A percentile compares a stretch with the other conserved stretches of the same genome.
Evolutionary conservation across 148 eudicot species (phyloP).

Genomic region (Vaccinium myrtillus): DNA sequence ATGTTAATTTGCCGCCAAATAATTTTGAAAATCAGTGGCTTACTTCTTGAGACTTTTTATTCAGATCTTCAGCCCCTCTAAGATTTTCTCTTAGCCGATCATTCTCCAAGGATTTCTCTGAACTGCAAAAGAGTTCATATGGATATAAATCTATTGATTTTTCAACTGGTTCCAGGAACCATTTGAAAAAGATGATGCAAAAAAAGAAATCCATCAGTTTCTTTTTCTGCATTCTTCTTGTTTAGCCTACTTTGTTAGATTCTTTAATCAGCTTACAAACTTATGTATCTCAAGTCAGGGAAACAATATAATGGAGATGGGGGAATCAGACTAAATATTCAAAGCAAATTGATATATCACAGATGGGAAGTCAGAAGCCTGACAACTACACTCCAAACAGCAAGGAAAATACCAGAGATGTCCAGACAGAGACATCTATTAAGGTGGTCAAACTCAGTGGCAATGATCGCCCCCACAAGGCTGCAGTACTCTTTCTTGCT

Average conservation of each 20-base stretch:
- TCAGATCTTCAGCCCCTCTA: constrained; percentile 38
- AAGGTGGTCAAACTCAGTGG: neutral
- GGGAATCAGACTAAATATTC: neutral
- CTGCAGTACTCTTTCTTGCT: too few species aligned
- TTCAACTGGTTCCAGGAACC: neutral
- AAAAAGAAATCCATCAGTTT: neutral
- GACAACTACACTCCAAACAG: neutral
- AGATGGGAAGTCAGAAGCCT: neutral
- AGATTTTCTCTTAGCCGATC: constrained; percentile 54
- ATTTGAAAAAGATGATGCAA: neutral
- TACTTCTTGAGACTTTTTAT: constrained; percentile 47
- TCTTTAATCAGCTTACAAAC: neutral
- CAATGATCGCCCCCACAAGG: neutral
- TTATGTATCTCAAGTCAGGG: neutral
- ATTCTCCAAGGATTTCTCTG: constrained; percentile 52
- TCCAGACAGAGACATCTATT: neutral
- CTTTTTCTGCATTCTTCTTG: neutral
- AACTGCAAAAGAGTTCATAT: constrained; percentile 35
- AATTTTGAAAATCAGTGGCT: constrained; percentile 7
- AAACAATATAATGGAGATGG: neutral
- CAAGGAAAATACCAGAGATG: neutral
- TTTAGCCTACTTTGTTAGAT: neutral
- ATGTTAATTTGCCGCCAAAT: neutral
- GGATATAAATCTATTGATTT: constrained; percentile 1
- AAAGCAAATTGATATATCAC: neutral